A percentile compares a stretch with the other conserved stretches of the same genome.
These are phyloP conservation scores for Populus simonii DNA, from an alignment of 345 rosid species.

Conservation along the genomic window DNA sequence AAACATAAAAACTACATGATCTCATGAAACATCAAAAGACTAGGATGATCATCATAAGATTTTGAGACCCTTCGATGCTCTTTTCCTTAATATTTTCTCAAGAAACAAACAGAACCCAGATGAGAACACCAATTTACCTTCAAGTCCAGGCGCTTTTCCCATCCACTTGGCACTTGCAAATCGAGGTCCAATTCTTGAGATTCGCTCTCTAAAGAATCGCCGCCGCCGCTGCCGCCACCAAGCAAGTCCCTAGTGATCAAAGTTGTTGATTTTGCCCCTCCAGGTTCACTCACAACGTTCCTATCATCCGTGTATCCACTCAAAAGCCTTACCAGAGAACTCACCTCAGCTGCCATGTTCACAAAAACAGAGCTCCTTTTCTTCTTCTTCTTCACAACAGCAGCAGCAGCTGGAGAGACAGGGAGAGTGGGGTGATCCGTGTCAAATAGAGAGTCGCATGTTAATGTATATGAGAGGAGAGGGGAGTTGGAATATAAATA, in stretches of 20 bases:
- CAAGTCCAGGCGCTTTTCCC: conserved; percentile 88
- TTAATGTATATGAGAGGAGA: not conserved
- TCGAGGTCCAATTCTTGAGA: conserved; percentile 84
- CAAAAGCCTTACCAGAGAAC: conserved; percentile 23
- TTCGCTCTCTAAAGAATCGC: conserved; percentile 23
- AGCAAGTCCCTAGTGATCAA: conserved; percentile 76
- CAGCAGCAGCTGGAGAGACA: not conserved
- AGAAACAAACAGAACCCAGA: conserved; percentile 18
- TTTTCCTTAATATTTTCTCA: not conserved
- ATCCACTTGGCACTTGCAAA: conserved; percentile 77
- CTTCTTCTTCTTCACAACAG: not conserved
- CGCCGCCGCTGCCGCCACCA: not conserved
- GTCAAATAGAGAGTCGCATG: not conserved
- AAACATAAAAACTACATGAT: too few species aligned
- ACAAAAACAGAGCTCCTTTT: not conserved
- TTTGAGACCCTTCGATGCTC: not conserved
- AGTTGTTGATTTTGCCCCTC: conserved; percentile 40
- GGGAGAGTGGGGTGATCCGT: not conserved
- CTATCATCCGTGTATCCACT: conserved; percentile 25
- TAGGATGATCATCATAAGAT: not conserved
- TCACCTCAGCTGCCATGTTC: conserved; percentile 32
- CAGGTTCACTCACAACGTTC: conserved; percentile 6
- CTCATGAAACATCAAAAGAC: not conserved
- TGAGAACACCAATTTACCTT: conserved; percentile 40
- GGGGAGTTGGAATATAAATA: not conserved